phyloP scores from a whole-genome alignment of 805 yeast genomes.

The Wickerhamomyces strasburgensis region DNA sequence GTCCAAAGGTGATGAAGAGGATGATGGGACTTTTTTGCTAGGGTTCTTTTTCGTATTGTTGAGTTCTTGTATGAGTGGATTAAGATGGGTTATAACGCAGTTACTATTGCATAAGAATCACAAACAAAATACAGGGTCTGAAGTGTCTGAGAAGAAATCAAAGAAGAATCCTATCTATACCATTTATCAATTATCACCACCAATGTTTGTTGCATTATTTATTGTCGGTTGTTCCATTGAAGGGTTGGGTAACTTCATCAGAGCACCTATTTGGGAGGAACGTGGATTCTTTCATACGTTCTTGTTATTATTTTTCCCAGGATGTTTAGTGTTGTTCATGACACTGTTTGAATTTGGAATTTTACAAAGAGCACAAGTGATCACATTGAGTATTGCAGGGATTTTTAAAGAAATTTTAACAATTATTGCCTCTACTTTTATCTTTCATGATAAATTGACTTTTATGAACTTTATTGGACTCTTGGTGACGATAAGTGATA shows the following conservation, averaged over 20 bases:
- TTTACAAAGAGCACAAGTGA: slow-evolving; percentile 73
- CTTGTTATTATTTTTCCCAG: slow-evolving; percentile 67
- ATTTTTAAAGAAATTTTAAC: slow-evolving; percentile 90
- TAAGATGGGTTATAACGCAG: slow-evolving; percentile 95
- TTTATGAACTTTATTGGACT: slow-evolving; percentile 70
- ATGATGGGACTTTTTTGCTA: slow-evolving; percentile 27
- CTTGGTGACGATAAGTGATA: slow-evolving; percentile 68
- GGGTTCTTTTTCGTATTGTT: slow-evolving; percentile 74
- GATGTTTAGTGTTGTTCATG: slow-evolving; percentile 82
- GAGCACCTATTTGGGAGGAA: slow-evolving; percentile 59
- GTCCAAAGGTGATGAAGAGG: slow-evolving; percentile 18
- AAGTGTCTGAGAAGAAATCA: background rate
- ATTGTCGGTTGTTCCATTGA: slow-evolving; percentile 64
- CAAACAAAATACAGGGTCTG: slow-evolving; percentile 19
- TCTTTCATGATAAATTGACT: slow-evolving; percentile 72
- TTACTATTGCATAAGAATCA: slow-evolving; percentile 60
- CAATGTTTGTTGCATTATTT: slow-evolving; percentile 65
- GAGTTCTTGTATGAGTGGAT: slow-evolving; percentile 80
- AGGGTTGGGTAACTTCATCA: slow-evolving; percentile 50
- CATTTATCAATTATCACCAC: slow-evolving; percentile 78
- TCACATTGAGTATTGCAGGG: slow-evolving; percentile 87
- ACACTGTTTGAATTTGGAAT: slow-evolving; percentile 84
- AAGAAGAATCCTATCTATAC: slow-evolving; percentile 72
- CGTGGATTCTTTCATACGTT: slow-evolving; percentile 54
- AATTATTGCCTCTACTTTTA: slow-evolving; percentile 56